A percentile compares a stretch with the other conserved stretches of the same genome.
Evolutionary conservation across 2,329 filamentous ascomycete genomes (phyloP).

Genomic region (Exserohilum turcica): DNA sequence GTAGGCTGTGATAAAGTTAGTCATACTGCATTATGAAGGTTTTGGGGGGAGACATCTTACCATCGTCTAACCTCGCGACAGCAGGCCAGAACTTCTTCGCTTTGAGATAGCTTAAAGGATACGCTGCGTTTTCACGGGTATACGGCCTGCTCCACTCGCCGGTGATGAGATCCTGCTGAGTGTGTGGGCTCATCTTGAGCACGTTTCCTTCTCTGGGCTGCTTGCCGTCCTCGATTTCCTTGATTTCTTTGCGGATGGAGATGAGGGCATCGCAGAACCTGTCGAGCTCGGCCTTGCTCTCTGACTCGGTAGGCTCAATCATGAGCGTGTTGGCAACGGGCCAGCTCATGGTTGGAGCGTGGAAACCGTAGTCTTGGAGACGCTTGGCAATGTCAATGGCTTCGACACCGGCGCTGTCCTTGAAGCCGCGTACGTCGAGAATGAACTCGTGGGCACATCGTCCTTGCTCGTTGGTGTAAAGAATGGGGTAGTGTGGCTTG

Average conservation of each 20-base stretch:
- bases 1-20: conserved; percentile 64
- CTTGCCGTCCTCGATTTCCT: conserved; percentile 78
- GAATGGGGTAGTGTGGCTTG: conserved; percentile 81
- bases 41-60: conserved; percentile 56
- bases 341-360: conserved; percentile 96
- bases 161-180: conserved; percentile 75
- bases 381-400: conserved; percentile 96
- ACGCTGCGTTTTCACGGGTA: conserved; percentile 79
- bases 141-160: conserved; percentile 85
- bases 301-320: conserved; percentile 96
- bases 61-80: conserved; percentile 84
- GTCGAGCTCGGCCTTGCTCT: conserved; percentile 90
- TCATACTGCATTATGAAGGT: not conserved
- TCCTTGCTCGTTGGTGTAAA: conserved; percentile 89
- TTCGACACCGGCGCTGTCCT: conserved; percentile 80
- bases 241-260: conserved; percentile 83
- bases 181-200: conserved; percentile 87
- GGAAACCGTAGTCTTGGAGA: conserved; percentile 96
- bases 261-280: conserved; percentile 91
- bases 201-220: conserved; percentile 78
- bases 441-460: conserved; percentile 98
- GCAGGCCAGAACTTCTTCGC: conserved; percentile 99
- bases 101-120: conserved; percentile 78
- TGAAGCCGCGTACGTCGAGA: conserved; percentile 84
- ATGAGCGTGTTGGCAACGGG: conserved; percentile 94